phyloP scores from a whole-genome alignment of 192 early-diverging fungal genomes.

The Glomus cerebriforme region DNA sequence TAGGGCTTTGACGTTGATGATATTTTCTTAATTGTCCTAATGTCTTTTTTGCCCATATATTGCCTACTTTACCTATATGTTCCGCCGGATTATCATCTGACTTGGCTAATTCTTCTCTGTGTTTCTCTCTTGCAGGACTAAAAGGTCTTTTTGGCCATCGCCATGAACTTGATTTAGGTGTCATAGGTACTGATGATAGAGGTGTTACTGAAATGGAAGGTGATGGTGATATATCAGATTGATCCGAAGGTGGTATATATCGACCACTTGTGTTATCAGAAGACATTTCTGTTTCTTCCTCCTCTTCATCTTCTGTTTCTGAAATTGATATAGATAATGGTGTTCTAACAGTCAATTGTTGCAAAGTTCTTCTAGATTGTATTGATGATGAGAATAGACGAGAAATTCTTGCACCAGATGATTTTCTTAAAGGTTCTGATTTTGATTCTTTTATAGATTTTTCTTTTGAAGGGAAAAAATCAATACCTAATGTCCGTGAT shows the following conservation, averaged over 20 bases:
- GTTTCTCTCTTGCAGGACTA: conserved; percentile 29
- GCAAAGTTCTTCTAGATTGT: conserved; percentile 15
- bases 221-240: conserved; percentile 13
- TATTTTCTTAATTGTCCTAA: conserved; percentile 33
- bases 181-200: neutral
- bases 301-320: conserved; percentile 33
- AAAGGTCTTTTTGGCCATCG: conserved; percentile 33
- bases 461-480: neutral
- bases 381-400: conserved; percentile 24
- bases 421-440: neutral
- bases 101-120: neutral
- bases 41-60: conserved; percentile 32
- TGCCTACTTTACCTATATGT: conserved; percentile 33
- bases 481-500: neutral
- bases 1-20: conserved; percentile 32
- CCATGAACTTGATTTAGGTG: conserved; percentile 19
- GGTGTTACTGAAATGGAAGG: neutral
- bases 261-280: neutral
- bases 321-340: conserved; percentile 8
- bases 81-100: conserved; percentile 22
- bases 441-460: neutral
- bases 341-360: conserved; percentile 5
- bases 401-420: neutral
- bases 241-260: neutral
- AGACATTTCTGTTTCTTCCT: conserved; percentile 12